Evolutionary conservation across 2,329 filamentous ascomycete genomes (phyloP).

Genomic region (Fusarium keratoplasticum): DNA sequence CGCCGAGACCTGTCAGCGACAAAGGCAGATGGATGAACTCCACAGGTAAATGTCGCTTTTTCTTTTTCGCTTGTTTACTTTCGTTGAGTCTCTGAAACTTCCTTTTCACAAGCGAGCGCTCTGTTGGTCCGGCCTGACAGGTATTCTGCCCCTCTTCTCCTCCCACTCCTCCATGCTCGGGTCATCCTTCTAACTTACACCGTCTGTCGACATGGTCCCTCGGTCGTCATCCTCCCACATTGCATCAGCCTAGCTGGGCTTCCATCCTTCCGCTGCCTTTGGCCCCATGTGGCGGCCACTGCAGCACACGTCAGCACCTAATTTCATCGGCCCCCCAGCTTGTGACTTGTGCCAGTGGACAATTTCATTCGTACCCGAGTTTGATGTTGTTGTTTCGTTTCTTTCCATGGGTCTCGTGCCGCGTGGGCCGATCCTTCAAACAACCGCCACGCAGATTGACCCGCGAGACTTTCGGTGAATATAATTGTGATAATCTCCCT

Average conservation of each 20-base stretch:
- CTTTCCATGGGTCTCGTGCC: conserved; percentile 1
- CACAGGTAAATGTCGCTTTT: neutral
- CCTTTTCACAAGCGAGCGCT: neutral
- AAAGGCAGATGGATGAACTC: neutral
- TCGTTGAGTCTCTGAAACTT: conserved; percentile 11
- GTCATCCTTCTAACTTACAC: conserved; percentile 3
- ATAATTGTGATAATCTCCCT: neutral
- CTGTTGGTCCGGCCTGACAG: neutral
- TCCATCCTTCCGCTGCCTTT: neutral
- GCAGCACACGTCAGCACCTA: conserved; percentile 41
- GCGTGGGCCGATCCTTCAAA: conserved; percentile 3
- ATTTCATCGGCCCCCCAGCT: conserved; percentile 28
- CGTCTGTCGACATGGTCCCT: conserved; percentile 19
- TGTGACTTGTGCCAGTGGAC: neutral
- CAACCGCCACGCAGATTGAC: neutral
- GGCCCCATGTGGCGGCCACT: neutral
- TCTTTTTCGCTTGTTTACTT: neutral
- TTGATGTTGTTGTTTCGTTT: conserved; percentile 15
- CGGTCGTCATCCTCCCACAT: conserved; percentile 11
- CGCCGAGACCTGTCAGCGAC: neutral
- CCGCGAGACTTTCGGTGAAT: neutral
- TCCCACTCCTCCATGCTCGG: conserved; percentile 2
- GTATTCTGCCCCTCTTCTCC: neutral
- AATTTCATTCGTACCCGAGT: conserved; percentile 4
- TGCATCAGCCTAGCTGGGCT: conserved; percentile 11